phyloP scores from a whole-genome alignment of 257 asterid genomes.

The Nicotiana sylvestris region DNA sequence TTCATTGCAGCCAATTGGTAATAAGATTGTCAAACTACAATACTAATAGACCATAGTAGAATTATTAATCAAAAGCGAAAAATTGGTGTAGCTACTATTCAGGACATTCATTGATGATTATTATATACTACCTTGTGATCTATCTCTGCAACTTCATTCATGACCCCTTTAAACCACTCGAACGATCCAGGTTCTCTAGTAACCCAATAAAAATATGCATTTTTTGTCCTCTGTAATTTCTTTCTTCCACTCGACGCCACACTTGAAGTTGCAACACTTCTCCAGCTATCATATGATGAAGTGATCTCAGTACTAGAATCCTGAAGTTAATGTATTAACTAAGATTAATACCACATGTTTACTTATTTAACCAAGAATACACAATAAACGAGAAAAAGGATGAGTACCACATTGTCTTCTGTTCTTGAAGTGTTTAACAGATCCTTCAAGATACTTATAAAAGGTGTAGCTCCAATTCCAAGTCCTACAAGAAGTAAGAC shows the following conservation, averaged over 20 bases:
- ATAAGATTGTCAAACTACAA: neutral
- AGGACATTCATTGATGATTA: neutral
- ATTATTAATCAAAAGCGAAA: neutral
- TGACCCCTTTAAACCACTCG: constrained; percentile 95
- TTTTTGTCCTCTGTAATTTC: constrained; percentile 44
- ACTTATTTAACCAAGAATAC: neutral
- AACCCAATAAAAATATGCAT: constrained; percentile 85
- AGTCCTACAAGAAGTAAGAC: constrained; percentile 84
- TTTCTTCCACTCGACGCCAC: constrained; percentile 45
- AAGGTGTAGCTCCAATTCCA: constrained; percentile 95
- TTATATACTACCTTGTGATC: constrained; percentile 57
- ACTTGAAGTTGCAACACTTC: constrained; percentile 60
- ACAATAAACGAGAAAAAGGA: neutral
- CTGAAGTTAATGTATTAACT: constrained; percentile 20
- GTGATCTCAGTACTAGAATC: constrained; percentile 72
- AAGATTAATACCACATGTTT: neutral
- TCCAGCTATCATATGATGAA: constrained; percentile 66
- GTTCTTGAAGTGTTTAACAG: constrained; percentile 61
- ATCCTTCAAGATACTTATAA: constrained; percentile 85
- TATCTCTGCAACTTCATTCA: constrained; percentile 90
- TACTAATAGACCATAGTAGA: neutral
- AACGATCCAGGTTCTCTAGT: constrained; percentile 90
- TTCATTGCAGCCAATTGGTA: neutral
- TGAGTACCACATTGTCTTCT: constrained; percentile 39
- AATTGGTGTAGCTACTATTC: neutral